Percentiles rank a stretch among this genome's conserved stretches.
Evolutionary conservation across 768 basidiomycete genomes (phyloP).

Genomic region (Hirschioporus abietinus): DNA sequence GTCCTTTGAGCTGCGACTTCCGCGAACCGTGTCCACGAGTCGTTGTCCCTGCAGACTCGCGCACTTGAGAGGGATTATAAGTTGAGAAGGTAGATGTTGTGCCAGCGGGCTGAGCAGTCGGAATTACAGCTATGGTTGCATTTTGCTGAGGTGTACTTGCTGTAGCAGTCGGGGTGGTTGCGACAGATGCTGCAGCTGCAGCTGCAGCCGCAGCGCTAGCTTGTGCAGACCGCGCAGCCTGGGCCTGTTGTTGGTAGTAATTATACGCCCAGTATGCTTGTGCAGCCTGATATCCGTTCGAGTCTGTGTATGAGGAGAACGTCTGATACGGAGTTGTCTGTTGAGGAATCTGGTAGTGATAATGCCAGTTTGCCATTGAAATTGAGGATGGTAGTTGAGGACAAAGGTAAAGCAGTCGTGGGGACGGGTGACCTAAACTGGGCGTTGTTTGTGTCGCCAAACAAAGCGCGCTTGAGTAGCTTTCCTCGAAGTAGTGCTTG

Average conservation of each 20-base stretch:
- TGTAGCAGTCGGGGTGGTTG: constrained; percentile 23
- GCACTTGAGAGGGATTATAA: constrained; percentile 44
- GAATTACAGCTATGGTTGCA: constrained; percentile 7
- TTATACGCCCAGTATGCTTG: not conserved
- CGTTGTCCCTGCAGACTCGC: constrained; percentile 42
- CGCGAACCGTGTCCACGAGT: constrained; percentile 46
- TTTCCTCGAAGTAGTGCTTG: not conserved
- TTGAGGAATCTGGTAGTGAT: not conserved
- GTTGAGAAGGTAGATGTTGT: constrained; percentile 45
- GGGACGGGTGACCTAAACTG: not conserved
- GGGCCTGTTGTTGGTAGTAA: constrained; percentile 12
- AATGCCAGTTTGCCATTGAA: not conserved
- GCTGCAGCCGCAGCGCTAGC: constrained; percentile 18
- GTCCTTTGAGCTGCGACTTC: constrained; percentile 64
- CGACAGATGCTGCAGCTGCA: constrained; percentile 24
- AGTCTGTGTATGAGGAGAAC: not conserved
- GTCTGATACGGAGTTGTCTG: not conserved
- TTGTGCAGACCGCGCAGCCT: constrained; percentile 35
- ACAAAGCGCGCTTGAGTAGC: constrained; percentile 1
- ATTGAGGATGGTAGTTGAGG: not conserved
- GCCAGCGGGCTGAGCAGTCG: constrained; percentile 24
- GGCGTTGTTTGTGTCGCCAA: not conserved
- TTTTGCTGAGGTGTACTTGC: too few species aligned
- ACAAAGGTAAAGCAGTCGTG: not conserved
- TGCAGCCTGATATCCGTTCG: not conserved